Percentiles rank a stretch among this genome's conserved stretches.
These are phyloP conservation scores for Liriodendron chinense DNA, from an alignment of 164 flowering plant species.

Conservation along the genomic window DNA sequence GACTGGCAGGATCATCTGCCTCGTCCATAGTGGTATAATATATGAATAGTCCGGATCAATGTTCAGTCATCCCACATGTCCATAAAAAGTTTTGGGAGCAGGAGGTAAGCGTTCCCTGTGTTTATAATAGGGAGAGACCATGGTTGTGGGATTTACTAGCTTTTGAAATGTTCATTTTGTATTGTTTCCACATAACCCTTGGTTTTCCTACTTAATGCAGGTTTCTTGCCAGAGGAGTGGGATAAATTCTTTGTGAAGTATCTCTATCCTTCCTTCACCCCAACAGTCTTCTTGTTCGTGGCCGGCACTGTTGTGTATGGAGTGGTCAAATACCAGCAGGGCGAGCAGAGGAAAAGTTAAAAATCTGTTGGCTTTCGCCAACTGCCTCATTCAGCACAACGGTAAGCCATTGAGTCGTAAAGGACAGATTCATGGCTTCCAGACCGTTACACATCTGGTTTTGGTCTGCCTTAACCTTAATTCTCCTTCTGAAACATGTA, in stretches of 20 bases:
- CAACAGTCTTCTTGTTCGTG: conserved; percentile 78
- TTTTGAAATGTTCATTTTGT: neutral
- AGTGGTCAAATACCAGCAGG: conserved; percentile 72
- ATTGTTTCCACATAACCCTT: conserved; percentile 7
- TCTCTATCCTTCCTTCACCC: conserved; percentile 88
- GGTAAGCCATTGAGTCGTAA: neutral
- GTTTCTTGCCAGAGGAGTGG: conserved; percentile 93
- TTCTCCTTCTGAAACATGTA: neutral
- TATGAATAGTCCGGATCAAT: too few relatives aligned
- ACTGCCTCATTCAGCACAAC: neutral
- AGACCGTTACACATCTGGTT: neutral
- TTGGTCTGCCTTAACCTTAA: neutral
- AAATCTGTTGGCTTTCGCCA: conserved; percentile 1
- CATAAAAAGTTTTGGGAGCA: too few relatives aligned
- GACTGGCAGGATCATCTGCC: too few relatives aligned
- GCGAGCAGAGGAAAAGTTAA: conserved; percentile 45
- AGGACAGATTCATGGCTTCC: neutral
- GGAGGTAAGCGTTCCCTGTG: too few relatives aligned
- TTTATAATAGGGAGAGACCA: neutral
- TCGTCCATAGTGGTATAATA: too few relatives aligned
- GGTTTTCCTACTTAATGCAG: conserved; percentile 33
- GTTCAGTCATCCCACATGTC: too few relatives aligned
- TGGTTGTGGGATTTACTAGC: neutral
- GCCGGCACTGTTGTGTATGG: conserved; percentile 85
- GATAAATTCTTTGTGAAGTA: conserved; percentile 87